Percentiles rank a stretch among this genome's conserved stretches.
phyloP scores from a whole-genome alignment of 441 rosid species.

The Brassica hybrid region DNA sequence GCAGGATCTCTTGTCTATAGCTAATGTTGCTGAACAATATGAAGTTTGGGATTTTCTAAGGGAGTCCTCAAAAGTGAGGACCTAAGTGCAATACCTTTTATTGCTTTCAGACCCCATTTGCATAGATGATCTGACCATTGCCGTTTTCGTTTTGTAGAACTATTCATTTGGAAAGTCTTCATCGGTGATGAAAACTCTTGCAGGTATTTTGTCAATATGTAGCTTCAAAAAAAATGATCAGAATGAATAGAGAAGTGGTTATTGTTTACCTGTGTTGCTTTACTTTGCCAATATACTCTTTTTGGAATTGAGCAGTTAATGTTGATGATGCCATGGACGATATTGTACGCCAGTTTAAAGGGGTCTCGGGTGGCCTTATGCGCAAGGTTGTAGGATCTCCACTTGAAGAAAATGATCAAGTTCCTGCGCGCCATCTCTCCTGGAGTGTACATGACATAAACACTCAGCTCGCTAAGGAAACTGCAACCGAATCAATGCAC shows the following conservation, averaged over 20 bases:
- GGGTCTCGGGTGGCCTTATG: conserved; percentile 88
- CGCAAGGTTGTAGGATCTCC: conserved; percentile 75
- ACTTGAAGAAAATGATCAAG: conserved; percentile 49
- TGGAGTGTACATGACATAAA: conserved; percentile 69
- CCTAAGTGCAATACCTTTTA: conserved; percentile 30
- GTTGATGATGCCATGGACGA: conserved; percentile 99
- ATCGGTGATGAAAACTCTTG: conserved; percentile 88
- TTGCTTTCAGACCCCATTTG: conserved; percentile 16
- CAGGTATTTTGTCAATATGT: conserved; percentile 58
- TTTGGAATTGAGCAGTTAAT: conserved; percentile 62
- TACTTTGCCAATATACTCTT: conserved; percentile 20
- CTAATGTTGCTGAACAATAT: conserved; percentile 98
- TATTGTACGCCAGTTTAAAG: conserved; percentile 89
- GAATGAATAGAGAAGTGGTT: conserved; percentile 4
- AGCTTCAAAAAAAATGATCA: not conserved
- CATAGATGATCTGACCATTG: conserved; percentile 33
- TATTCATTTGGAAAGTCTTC: conserved; percentile 96
- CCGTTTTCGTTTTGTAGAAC: conserved; percentile 58
- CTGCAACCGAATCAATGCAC: conserved; percentile 56
- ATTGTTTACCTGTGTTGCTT: conserved; percentile 35
- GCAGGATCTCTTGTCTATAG: conserved; percentile 95
- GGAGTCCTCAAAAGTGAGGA: conserved; percentile 77
- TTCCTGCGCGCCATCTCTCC: conserved; percentile 57
- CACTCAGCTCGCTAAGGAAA: conserved; percentile 52
- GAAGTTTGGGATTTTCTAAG: conserved; percentile 99